A percentile compares a stretch with the other conserved stretches of the same genome.
phyloP scores from a whole-genome alignment of 768 basidiomycete genomes.

The Lactarius psammicola region DNA sequence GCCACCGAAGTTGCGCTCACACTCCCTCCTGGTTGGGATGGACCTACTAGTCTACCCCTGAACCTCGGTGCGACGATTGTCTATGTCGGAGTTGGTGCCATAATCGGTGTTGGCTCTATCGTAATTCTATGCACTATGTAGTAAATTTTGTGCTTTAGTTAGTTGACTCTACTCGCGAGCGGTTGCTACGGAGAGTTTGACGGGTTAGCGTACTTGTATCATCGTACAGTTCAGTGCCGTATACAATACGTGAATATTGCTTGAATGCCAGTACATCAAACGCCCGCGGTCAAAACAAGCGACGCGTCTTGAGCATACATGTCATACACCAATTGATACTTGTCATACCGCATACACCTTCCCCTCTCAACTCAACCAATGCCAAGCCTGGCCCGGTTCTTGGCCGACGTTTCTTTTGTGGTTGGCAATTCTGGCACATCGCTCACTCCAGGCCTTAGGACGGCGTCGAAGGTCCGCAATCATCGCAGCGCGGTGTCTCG shows the following conservation, averaged over 20 bases:
- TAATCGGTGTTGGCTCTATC: conserved; percentile 52
- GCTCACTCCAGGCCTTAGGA: not conserved
- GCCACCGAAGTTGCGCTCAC: conserved; percentile 42
- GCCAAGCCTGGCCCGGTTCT: conserved; percentile 19
- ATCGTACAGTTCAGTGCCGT: not conserved
- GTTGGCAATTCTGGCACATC: conserved; percentile 12
- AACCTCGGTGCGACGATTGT: conserved; percentile 45
- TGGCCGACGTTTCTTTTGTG: conserved; percentile 20
- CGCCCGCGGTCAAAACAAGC: not conserved
- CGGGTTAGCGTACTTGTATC: not conserved
- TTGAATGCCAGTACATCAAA: not conserved
- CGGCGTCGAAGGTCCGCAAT: not conserved
- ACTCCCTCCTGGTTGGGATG: conserved; percentile 58
- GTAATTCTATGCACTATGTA: conserved; percentile 55
- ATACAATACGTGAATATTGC: not conserved
- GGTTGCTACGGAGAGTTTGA: conserved; percentile 9
- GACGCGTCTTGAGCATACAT: not conserved
- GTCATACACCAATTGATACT: not conserved
- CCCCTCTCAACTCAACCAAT: not conserved
- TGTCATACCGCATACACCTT: not conserved
- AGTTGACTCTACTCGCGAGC: no score
- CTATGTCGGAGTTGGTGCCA: conserved; percentile 41
- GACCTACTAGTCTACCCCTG: conserved; percentile 52
- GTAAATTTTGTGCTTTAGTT: not conserved
- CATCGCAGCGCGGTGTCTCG: not conserved